Evolutionary conservation across 2,329 filamentous ascomycete genomes (phyloP).

Genomic region (Chaetoscypha palmicola): DNA sequence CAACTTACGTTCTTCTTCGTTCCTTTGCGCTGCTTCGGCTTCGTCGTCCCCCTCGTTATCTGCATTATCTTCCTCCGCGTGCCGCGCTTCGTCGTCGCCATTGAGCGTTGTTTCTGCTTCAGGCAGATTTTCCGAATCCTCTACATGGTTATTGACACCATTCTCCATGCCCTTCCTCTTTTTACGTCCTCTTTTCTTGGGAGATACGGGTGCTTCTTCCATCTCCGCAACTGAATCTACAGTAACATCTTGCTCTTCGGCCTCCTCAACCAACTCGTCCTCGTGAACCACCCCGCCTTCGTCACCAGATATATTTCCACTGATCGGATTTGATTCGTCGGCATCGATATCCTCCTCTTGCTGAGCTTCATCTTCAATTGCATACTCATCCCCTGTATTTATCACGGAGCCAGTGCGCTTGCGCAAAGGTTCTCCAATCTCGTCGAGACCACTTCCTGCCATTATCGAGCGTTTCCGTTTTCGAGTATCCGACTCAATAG

Average conservation of each 20-base stretch:
- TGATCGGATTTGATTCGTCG: constrained; percentile 32
- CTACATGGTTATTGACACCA: constrained; percentile 20
- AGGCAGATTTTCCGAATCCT: constrained; percentile 15
- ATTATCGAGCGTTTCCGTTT: constrained; percentile 34
- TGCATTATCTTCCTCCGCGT: constrained; percentile 43
- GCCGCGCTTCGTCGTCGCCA: constrained; percentile 31
- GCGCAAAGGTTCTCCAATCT: constrained; percentile 33
- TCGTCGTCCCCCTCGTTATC: constrained; percentile 54
- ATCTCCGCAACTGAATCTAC: constrained; percentile 33
- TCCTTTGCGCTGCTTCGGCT: constrained; percentile 49
- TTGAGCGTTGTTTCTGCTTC: constrained; percentile 20
- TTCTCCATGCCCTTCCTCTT: constrained; percentile 31
- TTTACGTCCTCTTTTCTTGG: constrained; percentile 31
- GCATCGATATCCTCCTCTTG: constrained; percentile 38
- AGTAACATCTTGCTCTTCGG: constrained; percentile 35
- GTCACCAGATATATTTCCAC: constrained; percentile 28
- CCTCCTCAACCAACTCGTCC: constrained; percentile 38
- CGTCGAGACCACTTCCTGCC: constrained; percentile 27
- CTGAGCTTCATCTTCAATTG: constrained; percentile 37
- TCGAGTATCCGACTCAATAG: constrained; percentile 26
- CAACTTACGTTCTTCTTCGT: constrained; percentile 57
- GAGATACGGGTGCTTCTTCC: constrained; percentile 20
- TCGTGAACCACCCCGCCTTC: constrained; percentile 38
- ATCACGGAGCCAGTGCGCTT: constrained; percentile 48
- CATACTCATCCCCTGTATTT: constrained; percentile 37